phyloP scores from a whole-genome alignment of 495 filamentous ascomycete genomes.

The Penicillium waksmanii region DNA sequence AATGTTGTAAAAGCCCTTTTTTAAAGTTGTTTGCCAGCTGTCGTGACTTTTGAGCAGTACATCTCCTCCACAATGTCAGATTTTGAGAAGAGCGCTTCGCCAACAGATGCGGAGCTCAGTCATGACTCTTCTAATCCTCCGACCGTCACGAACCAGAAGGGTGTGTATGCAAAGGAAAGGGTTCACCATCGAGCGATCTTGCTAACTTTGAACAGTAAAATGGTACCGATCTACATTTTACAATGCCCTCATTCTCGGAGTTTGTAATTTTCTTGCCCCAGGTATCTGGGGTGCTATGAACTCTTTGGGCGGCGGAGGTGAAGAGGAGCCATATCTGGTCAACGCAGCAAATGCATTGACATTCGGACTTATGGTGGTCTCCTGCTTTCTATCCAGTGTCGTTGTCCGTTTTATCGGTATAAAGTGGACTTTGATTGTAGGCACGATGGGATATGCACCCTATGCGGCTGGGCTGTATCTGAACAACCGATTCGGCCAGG shows the following conservation, averaged over 20 bases:
- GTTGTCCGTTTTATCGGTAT: conserved; percentile 64
- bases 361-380: conserved; percentile 68
- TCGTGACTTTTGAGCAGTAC: not conserved
- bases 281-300: conserved; percentile 75
- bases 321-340: conserved; percentile 64
- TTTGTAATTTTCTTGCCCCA: conserved; percentile 65
- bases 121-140: conserved; percentile 11
- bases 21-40: not conserved
- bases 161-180: conserved; percentile 30
- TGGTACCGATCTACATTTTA: conserved; percentile 68
- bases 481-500: conserved; percentile 65
- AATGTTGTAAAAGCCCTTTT: not conserved
- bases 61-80: conserved; percentile 16
- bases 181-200: too few relatives aligned
- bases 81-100: conserved; percentile 24
- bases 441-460: conserved; percentile 67
- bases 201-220: conserved; percentile 45
- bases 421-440: conserved; percentile 65
- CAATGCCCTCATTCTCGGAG: conserved; percentile 64
- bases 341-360: conserved; percentile 72
- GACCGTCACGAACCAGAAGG: conserved; percentile 19
- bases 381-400: conserved; percentile 58
- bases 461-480: conserved; percentile 68
- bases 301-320: conserved; percentile 67
- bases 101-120: conserved; percentile 28